phyloP scores from a whole-genome alignment of 116 monocot species.

The Posidonia oceanica region DNA sequence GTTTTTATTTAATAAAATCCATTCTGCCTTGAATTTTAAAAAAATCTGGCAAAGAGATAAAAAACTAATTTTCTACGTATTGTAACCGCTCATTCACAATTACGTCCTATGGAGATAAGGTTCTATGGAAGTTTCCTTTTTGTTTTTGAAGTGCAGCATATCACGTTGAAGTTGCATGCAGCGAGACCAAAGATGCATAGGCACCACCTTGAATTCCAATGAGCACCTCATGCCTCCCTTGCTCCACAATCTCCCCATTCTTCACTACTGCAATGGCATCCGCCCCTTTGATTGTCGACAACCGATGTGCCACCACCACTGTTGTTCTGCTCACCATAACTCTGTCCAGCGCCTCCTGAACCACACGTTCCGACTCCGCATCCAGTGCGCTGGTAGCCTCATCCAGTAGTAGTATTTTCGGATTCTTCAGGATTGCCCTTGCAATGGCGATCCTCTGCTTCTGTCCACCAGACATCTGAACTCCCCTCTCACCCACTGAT shows the following conservation, averaged over 20 bases:
- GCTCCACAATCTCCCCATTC: constrained; percentile 27
- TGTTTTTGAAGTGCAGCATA: too few relatives aligned
- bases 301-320: too few relatives aligned
- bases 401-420: constrained; percentile 20
- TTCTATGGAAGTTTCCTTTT: too few relatives aligned
- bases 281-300: constrained; percentile 24
- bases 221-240: constrained; percentile 24
- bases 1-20: too few relatives aligned
- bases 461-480: constrained; percentile 32
- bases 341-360: constrained; percentile 24
- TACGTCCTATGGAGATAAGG: background rate
- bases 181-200: constrained; percentile 18
- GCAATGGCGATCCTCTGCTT: constrained; percentile 35
- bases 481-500: constrained; percentile 27
- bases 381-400: constrained; percentile 34
- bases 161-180: too few relatives aligned
- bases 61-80: too few relatives aligned
- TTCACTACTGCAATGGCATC: constrained; percentile 31
- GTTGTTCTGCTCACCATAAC: constrained; percentile 25
- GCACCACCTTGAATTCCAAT: constrained; percentile 10
- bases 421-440: constrained; percentile 27
- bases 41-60: too few relatives aligned
- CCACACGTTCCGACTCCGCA: constrained; percentile 25
- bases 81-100: too few relatives aligned
- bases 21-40: too few relatives aligned